Percentiles rank a stretch among this genome's conserved stretches.
phyloP scores from a whole-genome alignment of 2,329 filamentous ascomycete genomes.

The Monilinia aucupariae region DNA sequence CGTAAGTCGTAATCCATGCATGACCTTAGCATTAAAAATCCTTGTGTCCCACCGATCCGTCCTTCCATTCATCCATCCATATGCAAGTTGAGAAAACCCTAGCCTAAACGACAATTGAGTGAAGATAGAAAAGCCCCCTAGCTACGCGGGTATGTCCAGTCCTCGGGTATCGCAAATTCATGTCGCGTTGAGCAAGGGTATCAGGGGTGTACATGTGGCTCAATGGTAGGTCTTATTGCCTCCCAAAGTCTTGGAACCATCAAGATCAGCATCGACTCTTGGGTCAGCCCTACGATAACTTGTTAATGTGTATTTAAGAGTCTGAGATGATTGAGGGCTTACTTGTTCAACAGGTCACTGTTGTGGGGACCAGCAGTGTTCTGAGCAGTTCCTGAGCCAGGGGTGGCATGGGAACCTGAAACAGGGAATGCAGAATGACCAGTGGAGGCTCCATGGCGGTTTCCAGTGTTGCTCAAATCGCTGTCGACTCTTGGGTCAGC shows the following conservation, averaged over 20 bases:
- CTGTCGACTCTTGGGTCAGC: conserved; percentile 49
- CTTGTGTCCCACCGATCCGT: not conserved
- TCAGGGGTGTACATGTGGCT: not conserved
- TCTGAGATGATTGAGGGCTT: not conserved
- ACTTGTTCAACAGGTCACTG: conserved; percentile 49
- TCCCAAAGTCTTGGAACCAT: conserved; percentile 50
- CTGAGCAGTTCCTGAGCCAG: conserved; percentile 36
- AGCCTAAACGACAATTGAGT: not conserved
- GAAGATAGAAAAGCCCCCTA: conserved; percentile 8
- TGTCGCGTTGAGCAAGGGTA: not conserved
- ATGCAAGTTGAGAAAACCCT: not conserved
- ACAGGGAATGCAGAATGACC: conserved; percentile 32
- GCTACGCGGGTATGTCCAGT: conserved; percentile 3
- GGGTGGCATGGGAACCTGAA: conserved; percentile 31
- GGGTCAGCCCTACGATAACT: conserved; percentile 44
- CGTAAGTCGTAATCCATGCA: conserved; percentile 1
- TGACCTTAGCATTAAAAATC: not conserved
- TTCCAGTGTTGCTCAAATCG: conserved; percentile 42
- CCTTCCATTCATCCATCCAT: not conserved
- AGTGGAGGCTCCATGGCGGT: conserved; percentile 31
- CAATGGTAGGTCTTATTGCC: conserved; percentile 46
- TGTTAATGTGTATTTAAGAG: not conserved
- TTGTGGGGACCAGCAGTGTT: conserved; percentile 50
- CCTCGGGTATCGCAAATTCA: conserved; percentile 12
- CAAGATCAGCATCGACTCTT: conserved; percentile 49